phyloP scores from a whole-genome alignment of 2,329 filamentous ascomycete genomes.

The Aureobasidium pullulans region DNA sequence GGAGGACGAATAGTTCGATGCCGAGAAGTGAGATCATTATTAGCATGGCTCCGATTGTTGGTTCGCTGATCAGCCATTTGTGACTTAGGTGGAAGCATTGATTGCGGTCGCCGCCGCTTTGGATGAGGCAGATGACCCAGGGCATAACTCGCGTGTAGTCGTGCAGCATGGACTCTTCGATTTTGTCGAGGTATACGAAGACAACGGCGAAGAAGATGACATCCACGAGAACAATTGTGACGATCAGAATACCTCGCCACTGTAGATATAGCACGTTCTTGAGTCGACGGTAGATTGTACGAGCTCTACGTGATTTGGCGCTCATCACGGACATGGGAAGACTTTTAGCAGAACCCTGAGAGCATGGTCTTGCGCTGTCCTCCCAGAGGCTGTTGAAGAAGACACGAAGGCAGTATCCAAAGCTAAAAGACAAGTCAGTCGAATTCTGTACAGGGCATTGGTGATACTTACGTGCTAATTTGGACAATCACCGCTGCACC shows the following conservation, averaged over 20 bases:
- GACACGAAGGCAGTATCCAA: slow-evolving; percentile 84
- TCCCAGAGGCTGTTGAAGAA: slow-evolving; percentile 74
- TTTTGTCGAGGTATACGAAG: slow-evolving; percentile 80
- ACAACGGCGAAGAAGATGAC: slow-evolving; percentile 90
- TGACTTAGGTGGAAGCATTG: slow-evolving; percentile 57
- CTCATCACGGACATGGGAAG: slow-evolving; percentile 71
- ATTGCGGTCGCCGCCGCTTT: slow-evolving; percentile 52
- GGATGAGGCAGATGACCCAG: slow-evolving; percentile 68
- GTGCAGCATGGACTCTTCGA: slow-evolving; percentile 51
- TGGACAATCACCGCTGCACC: slow-evolving; percentile 72
- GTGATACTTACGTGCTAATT: slow-evolving; percentile 67
- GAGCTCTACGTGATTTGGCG: slow-evolving; percentile 69
- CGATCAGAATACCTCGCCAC: slow-evolving; percentile 87
- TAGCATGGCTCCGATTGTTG: slow-evolving; percentile 72
- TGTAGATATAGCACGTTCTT: slow-evolving; percentile 82
- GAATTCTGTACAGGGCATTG: background rate
- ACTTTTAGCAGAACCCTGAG: slow-evolving; percentile 38
- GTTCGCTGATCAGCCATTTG: slow-evolving; percentile 62
- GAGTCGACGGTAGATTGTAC: slow-evolving; percentile 81
- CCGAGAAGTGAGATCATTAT: slow-evolving; percentile 75
- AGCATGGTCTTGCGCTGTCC: slow-evolving; percentile 48
- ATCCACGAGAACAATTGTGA: slow-evolving; percentile 81
- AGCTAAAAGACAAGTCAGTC: slow-evolving; percentile 23
- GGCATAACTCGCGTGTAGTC: slow-evolving; percentile 49
- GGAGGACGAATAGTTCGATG: slow-evolving; percentile 73